Percentiles rank a stretch among this genome's conserved stretches.
Conservation (phyloP, 2,329 filamentous ascomycete genomes). For the Fusarium nematophilum region DNA sequence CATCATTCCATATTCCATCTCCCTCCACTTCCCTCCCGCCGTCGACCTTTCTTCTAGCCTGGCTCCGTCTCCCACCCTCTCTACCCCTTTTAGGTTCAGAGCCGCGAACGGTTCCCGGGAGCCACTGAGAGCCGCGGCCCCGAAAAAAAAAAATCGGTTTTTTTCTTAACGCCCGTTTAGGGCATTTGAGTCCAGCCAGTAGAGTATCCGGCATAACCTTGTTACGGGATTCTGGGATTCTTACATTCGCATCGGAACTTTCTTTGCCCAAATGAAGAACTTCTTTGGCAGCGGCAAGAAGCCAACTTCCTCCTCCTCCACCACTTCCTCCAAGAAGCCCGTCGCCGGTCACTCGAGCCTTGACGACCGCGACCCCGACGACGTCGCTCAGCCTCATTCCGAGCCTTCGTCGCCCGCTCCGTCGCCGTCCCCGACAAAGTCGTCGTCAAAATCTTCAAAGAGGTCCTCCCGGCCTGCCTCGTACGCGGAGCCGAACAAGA, state of each 20-base stretch:
- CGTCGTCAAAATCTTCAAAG: slow-evolving; percentile 48
- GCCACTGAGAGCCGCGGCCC: slow-evolving; percentile 40
- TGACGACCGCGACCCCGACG: slow-evolving; percentile 53
- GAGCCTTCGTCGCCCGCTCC: slow-evolving; percentile 53
- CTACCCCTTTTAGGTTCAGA: slow-evolving; percentile 36
- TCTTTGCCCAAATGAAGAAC: slow-evolving; percentile 59
- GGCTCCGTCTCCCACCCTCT: slow-evolving; percentile 8
- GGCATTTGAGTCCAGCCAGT: slow-evolving; percentile 46
- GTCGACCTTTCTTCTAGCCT: slow-evolving; percentile 1
- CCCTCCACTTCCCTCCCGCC: slow-evolving; percentile 8
- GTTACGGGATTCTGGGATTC: slow-evolving; percentile 50
- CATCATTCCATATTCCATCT: slow-evolving; percentile 9
- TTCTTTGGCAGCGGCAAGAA: slow-evolving; percentile 61
- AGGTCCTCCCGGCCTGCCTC: slow-evolving; percentile 49
- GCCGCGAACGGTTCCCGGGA: slow-evolving; percentile 36
- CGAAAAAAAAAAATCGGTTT: slow-evolving; percentile 44
- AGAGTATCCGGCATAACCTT: slow-evolving; percentile 55
- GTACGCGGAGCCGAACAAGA: slow-evolving; percentile 45
- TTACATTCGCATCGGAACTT: slow-evolving; percentile 37
- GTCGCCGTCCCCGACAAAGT: slow-evolving; percentile 53
- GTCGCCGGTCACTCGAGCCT: slow-evolving; percentile 47
- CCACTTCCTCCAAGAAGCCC: slow-evolving; percentile 54
- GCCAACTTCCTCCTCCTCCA: slow-evolving; percentile 40
- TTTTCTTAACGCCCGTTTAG: slow-evolving; percentile 49
- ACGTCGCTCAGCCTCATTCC: slow-evolving; percentile 50